Conservation (phyloP, 2,329 filamentous ascomycete genomes). For the Epichloe coenophiala region DNA sequence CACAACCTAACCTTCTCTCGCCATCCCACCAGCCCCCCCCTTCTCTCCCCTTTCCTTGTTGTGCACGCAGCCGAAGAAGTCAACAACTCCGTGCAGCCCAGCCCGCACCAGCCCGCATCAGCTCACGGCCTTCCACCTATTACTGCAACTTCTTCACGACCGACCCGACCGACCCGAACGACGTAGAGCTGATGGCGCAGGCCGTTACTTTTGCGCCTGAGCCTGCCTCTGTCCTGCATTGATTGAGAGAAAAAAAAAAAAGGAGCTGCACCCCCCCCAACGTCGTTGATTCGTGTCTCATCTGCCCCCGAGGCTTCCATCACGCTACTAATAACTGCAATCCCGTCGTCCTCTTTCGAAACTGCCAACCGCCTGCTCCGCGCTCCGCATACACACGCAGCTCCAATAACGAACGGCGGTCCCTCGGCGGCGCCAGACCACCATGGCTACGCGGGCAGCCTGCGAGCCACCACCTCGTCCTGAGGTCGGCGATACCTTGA, state of each 20-base stretch:
- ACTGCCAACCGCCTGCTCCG: neutral
- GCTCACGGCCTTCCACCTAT: neutral
- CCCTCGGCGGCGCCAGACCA: neutral
- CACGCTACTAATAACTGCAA: neutral
- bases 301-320: neutral
- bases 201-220: constrained; percentile 2
- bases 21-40: neutral
- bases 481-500: constrained; percentile 51
- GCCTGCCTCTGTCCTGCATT: constrained; percentile 6
- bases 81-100: neutral
- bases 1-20: neutral
- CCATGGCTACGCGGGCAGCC: constrained; percentile 30
- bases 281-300: constrained; percentile 1
- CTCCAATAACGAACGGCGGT: neutral
- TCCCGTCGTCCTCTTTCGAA: neutral
- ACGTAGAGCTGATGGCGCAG: constrained; percentile 7
- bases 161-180: neutral
- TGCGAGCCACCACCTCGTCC: constrained; percentile 30
- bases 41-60: neutral
- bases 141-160: neutral
- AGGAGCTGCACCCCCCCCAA: neutral
- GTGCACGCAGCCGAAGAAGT: neutral
- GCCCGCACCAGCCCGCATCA: neutral
- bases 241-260: neutral
- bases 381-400: neutral